Evolutionary conservation across 305 asterid genomes (phyloP), one percentile per base, ranked within the genome.

Genomic region (Withania somnifera): DNA sequence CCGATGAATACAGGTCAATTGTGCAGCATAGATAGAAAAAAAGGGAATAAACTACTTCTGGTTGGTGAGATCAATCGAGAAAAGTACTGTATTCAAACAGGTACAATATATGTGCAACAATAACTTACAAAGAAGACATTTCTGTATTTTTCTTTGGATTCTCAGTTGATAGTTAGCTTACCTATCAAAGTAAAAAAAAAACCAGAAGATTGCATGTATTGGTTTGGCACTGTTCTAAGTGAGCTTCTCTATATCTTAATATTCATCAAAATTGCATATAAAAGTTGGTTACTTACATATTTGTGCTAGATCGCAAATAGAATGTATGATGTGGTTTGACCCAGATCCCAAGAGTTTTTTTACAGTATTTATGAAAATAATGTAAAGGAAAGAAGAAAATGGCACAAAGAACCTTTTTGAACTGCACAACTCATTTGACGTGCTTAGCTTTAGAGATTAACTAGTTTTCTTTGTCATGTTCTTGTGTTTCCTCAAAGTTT

Each of bases 31-130:
- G 89, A 87, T 82, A 85, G 81, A 81, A 87, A 77, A 83, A 34
- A 15, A 79, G 58, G 84, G 54, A 84, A 85, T 63, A 93, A 90
- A 84, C 82, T 95, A 76, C 95, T 95, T 69, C 88, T 95, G 19
- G 88, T 89, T 58, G 97, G 98, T 81, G 89, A 79, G 92, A 91
- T 84, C 92, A 87, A 71, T 91, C 98, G 1, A 98, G 98, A 57
- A 90, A 1, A 93, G 98, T 85, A 90, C 98, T 26, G 86, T 95
- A 78, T 95, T 86, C 82, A 95, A 93, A 85, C 98, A 93, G 93
- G 98, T 93, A 87, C 11, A 42, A 22, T 71, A 71, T 20, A 11
- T 53, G 11, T 22, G 34, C 19, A 20, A 68, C 11, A 20, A 40
- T 20, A 53, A 20, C 77, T 36, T 6, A 20, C 20, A 68, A 20